Conservation (phyloP, 805 yeast species). For the Suhomyces kilbournensis region DNA sequence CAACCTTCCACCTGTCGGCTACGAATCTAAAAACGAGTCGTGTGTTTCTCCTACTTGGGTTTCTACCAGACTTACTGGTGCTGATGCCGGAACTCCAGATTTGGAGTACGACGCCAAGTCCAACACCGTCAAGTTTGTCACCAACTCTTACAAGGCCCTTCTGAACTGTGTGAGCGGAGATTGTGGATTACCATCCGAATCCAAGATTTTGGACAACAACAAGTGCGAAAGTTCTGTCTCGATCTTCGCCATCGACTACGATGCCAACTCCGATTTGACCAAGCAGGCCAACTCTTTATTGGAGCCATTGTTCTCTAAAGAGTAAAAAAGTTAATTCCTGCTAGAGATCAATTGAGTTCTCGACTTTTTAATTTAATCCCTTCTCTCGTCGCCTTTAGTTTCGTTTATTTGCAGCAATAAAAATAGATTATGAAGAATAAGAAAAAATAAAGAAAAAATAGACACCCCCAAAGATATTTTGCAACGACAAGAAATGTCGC, state of each 20-base stretch:
- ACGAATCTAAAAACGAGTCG: constrained; percentile 27
- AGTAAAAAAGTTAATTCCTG: too few relatives aligned
- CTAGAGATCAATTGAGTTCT: too few relatives aligned
- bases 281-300: constrained; percentile 10
- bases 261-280: constrained; percentile 19
- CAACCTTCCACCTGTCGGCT: constrained; percentile 45
- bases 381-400: not conserved
- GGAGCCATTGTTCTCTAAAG: constrained; percentile 8
- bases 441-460: too few relatives aligned
- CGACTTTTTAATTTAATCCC: not conserved
- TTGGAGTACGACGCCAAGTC: constrained; percentile 40
- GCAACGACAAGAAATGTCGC: not conserved
- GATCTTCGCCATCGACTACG: constrained; percentile 28
- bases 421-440: not conserved
- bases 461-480: too few relatives aligned
- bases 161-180: constrained; percentile 41
- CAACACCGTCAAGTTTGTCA: constrained; percentile 20
- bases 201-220: constrained; percentile 24
- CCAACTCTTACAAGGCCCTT: constrained; percentile 15
- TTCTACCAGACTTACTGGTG: constrained; percentile 47
- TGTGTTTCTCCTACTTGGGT: constrained; percentile 45
- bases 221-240: constrained; percentile 25
- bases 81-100: constrained; percentile 26
- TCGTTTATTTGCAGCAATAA: not conserved
- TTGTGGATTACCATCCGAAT: constrained; percentile 44